Percentiles rank a stretch among this genome's conserved stretches.
These are phyloP conservation scores for Tylopilus subfusipes DNA, from an alignment of 768 basidiomycete genomes.

Conservation along the genomic window DNA sequence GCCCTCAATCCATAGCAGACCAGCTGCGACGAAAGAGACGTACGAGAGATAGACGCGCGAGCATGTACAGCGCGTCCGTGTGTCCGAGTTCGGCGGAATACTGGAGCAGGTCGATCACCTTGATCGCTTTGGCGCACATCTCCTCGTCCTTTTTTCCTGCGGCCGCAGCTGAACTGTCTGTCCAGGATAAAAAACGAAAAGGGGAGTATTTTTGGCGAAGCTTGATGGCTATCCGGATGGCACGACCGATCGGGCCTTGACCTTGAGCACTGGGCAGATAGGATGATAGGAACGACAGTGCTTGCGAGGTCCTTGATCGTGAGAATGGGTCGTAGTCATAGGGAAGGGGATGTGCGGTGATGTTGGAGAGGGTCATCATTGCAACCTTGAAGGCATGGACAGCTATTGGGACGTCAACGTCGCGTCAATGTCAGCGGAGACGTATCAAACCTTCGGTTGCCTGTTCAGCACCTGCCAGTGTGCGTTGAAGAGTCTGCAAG, in stretches of 20 bases:
- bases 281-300: slow-evolving; percentile 54
- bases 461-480: slow-evolving; percentile 36
- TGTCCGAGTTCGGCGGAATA: slow-evolving; percentile 80
- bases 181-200: slow-evolving; percentile 41
- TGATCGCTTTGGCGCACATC: slow-evolving; percentile 65
- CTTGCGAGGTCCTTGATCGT: slow-evolving; percentile 37
- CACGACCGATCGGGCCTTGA: slow-evolving; percentile 71
- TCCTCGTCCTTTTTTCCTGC: slow-evolving; percentile 64
- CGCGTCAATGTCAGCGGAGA: neutral
- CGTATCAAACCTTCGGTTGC: slow-evolving; percentile 47
- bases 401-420: slow-evolving; percentile 39
- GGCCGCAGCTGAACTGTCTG: slow-evolving; percentile 39
- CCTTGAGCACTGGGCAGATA: slow-evolving; percentile 72
- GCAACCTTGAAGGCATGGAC: slow-evolving; percentile 75
- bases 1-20: neutral
- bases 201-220: slow-evolving; percentile 59
- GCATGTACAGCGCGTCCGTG: slow-evolving; percentile 64
- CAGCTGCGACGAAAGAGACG: slow-evolving; percentile 20
- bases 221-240: slow-evolving; percentile 63
- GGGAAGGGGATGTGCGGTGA: slow-evolving; percentile 58
- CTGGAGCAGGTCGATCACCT: slow-evolving; percentile 75
- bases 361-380: slow-evolving; percentile 57
- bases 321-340: slow-evolving; percentile 50
- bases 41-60: slow-evolving; percentile 67
- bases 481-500: slow-evolving; percentile 13